Conservation (phyloP, 371 early-diverging fungal genomes). For the Umbelopsis sp. region DNA sequence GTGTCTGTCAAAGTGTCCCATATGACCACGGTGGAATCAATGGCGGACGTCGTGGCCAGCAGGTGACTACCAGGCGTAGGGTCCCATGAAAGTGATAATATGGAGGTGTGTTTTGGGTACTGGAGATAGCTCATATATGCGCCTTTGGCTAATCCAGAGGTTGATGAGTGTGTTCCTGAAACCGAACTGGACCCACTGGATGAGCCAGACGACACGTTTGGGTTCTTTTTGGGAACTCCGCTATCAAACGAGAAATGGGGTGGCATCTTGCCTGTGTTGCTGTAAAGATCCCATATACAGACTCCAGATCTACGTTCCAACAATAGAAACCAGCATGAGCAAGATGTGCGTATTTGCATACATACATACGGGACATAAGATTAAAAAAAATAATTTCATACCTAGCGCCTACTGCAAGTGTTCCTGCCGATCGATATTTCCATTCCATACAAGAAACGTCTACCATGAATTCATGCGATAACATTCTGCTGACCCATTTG, state of each 20-base stretch:
- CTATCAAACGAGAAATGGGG: constrained; percentile 15
- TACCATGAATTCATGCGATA: constrained; percentile 49
- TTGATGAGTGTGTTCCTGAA: not conserved
- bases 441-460: constrained; percentile 59
- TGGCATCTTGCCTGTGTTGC: not conserved
- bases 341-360: not conserved
- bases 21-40: constrained; percentile 32
- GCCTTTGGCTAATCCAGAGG: constrained; percentile 15
- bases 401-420: constrained; percentile 61
- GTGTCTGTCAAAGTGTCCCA: constrained; percentile 38
- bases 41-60: constrained; percentile 37
- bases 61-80: constrained; percentile 47
- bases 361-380: not conserved
- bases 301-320: constrained; percentile 42
- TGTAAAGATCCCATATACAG: constrained; percentile 54
- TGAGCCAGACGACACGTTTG: constrained; percentile 6
- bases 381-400: constrained; percentile 17
- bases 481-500: constrained; percentile 43
- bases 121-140: constrained; percentile 39
- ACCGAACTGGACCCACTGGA: constrained; percentile 3
- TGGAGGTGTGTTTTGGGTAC: constrained; percentile 31
- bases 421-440: constrained; percentile 48
- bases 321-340: not conserved
- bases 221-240: not conserved
- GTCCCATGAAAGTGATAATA: constrained; percentile 52